Base-by-base conservation (phyloP, 2,329 filamentous ascomycete genomes). In the Aspergillus pseudoterreus region DNA sequence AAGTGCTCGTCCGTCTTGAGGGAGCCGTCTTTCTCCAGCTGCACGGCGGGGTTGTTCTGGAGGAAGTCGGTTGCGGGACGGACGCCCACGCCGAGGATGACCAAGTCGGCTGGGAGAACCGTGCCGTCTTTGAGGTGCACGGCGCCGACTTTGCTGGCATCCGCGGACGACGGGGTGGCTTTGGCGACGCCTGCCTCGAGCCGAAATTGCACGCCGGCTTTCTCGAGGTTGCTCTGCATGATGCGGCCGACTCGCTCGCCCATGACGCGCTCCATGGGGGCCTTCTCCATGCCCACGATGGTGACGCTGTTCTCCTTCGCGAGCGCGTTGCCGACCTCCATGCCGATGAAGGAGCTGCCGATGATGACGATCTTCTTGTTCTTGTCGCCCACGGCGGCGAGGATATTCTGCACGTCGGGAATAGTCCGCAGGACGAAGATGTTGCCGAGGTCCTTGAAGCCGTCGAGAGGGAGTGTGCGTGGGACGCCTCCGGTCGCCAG, bases 291-390 rank as follows among this genome's bases (percentile, higher is more conserved):
- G 35, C 94, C 94, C 19, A 99, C 78, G 38, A 97, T 84, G 6
- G 87, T 87, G 14, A 99, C 91, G 8, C 85, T 75, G 69, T 99
- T 95, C 63, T 87, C 87, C 62, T 87, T 87, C 42, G 87, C 85
- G 0, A 95, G 75, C 48, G 77, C 86, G 57, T 92, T 94, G 55
- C 88, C 92, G n/a, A 95, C 83, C 72, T 99, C 94, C 88, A 99
- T 95, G 38, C 94, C 94, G 65, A 99, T 99, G 72, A 99, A 99
- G 0, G 90, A 95, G 53, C 88, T 92, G 38, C 94, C 94, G 49
- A 99, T 79, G 12, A 99, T 80, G 43, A 96, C 90, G 59, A 99
- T 84, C 71, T 96, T 96, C 80, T 96, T 96, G 66, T 88, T 87
- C 41, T 89, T 83, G 27, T 82, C 75, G 6, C 90, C 90, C 43